These are phyloP conservation scores for Ceratobasidium sp. DNA, from an alignment of 1,284 basidiomycete species.

Conservation along the genomic window DNA sequence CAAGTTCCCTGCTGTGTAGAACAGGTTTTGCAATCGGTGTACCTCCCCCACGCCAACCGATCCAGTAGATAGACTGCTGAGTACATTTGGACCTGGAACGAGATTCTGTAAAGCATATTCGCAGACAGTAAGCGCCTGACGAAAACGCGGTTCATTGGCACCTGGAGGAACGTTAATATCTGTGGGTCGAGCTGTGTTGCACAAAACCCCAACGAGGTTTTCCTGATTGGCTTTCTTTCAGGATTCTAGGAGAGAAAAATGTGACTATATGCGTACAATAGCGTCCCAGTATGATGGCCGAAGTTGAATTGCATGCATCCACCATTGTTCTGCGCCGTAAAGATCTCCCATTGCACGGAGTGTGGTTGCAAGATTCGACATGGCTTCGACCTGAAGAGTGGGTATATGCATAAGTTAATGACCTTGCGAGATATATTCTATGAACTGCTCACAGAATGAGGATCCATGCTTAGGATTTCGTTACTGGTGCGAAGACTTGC, in stretches of 20 bases:
- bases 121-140: slow-evolving; percentile 52
- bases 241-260: background rate
- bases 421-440: background rate
- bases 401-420: background rate
- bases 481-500: slow-evolving; percentile 43
- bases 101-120: slow-evolving; percentile 49
- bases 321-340: slow-evolving; percentile 55
- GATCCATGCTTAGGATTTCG: slow-evolving; percentile 48
- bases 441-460: slow-evolving; percentile 51
- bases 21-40: slow-evolving; percentile 55
- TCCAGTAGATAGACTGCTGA: slow-evolving; percentile 36
- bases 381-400: slow-evolving; percentile 53
- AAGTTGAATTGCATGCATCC: slow-evolving; percentile 55
- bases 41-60: slow-evolving; percentile 46
- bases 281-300: slow-evolving; percentile 56
- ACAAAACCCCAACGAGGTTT: slow-evolving; percentile 55
- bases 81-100: slow-evolving; percentile 44
- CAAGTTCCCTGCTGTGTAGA: slow-evolving; percentile 56
- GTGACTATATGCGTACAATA: slow-evolving; percentile 48
- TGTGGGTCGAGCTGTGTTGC: slow-evolving; percentile 45
- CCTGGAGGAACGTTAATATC: slow-evolving; percentile 13
- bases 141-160: slow-evolving; percentile 44
- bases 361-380: slow-evolving; percentile 62
- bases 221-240: slow-evolving; percentile 45
- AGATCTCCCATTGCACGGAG: slow-evolving; percentile 53